phyloP scores from a whole-genome alignment of 306 rosid genomes.

The Cucurbita moschata region DNA sequence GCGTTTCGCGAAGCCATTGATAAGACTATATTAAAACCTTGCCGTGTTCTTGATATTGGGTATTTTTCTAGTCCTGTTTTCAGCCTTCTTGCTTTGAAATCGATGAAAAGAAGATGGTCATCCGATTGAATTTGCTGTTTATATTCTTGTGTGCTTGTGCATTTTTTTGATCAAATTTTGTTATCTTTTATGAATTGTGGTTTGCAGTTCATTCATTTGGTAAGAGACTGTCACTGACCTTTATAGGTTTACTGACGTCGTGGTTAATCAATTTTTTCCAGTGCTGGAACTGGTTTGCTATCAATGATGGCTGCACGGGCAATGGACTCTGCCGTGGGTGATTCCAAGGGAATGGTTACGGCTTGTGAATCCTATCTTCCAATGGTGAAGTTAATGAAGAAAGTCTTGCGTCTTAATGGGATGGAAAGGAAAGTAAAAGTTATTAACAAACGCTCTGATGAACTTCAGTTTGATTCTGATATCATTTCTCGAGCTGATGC shows the following conservation, averaged over 20 bases:
- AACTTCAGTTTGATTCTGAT: constrained; percentile 52
- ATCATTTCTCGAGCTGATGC: constrained; percentile 53
- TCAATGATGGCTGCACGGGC: constrained; percentile 94
- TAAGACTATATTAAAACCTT: constrained; percentile 49
- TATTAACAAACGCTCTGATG: constrained; percentile 82
- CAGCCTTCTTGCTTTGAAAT: neutral
- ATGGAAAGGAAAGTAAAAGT: constrained; percentile 48
- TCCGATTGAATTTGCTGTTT: too few species aligned
- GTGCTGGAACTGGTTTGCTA: constrained; percentile 89
- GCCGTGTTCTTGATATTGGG: constrained; percentile 86
- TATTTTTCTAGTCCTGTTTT: constrained; percentile 9
- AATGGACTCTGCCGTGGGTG: constrained; percentile 29
- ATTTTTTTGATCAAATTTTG: too few species aligned
- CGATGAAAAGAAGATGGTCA: neutral
- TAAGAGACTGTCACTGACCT: neutral
- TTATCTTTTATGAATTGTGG: neutral
- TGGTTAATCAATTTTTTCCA: constrained; percentile 16
- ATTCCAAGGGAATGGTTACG: constrained; percentile 38
- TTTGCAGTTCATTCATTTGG: neutral
- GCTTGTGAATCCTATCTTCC: constrained; percentile 98
- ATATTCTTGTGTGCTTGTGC: too few species aligned
- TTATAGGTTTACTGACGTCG: neutral
- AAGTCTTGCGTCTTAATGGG: constrained; percentile 48
- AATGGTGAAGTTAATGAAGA: constrained; percentile 83
- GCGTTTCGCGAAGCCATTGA: constrained; percentile 68